Conservation (phyloP, 2,329 filamentous ascomycete genomes). For the Westerdykella sp. region DNA sequence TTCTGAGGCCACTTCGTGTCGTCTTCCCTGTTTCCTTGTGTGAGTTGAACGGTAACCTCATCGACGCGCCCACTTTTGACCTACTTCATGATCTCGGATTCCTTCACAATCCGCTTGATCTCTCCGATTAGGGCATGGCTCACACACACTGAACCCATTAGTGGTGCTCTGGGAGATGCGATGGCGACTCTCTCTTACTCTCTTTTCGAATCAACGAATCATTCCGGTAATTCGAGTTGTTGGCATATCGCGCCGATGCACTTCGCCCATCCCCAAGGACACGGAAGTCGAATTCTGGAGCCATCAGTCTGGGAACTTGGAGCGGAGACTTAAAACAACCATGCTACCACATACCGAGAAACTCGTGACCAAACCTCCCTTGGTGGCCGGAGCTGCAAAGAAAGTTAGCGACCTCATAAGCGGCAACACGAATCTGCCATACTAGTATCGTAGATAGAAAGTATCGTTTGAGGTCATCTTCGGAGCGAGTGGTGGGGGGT, state of each 20-base stretch:
- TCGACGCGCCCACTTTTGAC: slow-evolving; percentile 12
- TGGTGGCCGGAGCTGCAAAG: slow-evolving; percentile 82
- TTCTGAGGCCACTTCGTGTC: slow-evolving; percentile 98
- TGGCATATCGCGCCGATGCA: slow-evolving; percentile 91
- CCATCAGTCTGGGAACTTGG: slow-evolving; percentile 7
- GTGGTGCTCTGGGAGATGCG: background rate
- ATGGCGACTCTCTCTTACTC: slow-evolving; percentile 56
- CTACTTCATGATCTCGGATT: slow-evolving; percentile 95
- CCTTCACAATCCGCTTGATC: slow-evolving; percentile 94
- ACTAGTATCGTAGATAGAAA: slow-evolving; percentile 98
- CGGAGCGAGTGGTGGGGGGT: slow-evolving; percentile 38
- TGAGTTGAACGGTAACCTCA: slow-evolving; percentile 4
- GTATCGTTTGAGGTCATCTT: slow-evolving; percentile 63
- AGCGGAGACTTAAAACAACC: too few relatives aligned
- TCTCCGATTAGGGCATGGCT: slow-evolving; percentile 85
- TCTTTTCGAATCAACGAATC: slow-evolving; percentile 99
- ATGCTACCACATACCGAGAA: slow-evolving; percentile 59
- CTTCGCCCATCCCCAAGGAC: slow-evolving; percentile 88
- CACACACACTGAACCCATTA: slow-evolving; percentile 70
- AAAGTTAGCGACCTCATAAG: slow-evolving; percentile 14
- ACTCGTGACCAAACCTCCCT: slow-evolving; percentile 96
- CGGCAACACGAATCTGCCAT: slow-evolving; percentile 37
- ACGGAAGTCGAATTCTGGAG: slow-evolving; percentile 87
- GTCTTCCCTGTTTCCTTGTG: slow-evolving; percentile 65
- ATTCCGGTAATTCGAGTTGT: slow-evolving; percentile 99